Evolutionary conservation across 805 yeast genomes (phyloP).

Genomic region (Monosporozyma yasuniensis): DNA sequence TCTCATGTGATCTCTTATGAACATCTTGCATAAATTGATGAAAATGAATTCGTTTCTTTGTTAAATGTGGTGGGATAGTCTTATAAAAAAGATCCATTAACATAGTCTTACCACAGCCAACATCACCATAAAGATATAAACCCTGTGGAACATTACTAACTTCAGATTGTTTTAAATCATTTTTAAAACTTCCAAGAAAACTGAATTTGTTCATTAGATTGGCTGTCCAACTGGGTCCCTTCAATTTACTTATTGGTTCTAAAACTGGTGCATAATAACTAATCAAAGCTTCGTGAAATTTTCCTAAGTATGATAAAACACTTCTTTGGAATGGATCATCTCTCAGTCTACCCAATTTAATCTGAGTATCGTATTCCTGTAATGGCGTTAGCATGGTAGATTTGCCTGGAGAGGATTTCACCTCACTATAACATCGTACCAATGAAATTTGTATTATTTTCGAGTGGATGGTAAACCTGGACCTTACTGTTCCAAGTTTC

Average conservation of each 20-base stretch:
- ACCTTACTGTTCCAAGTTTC: background rate
- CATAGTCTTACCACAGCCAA: conserved; percentile 98
- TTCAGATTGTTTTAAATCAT: background rate
- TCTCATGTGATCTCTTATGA: conserved; percentile 77
- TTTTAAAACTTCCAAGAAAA: background rate
- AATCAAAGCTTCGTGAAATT: conserved; percentile 45
- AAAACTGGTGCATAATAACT: conserved; percentile 53
- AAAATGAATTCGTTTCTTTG: conserved; percentile 80
- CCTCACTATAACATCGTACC: background rate
- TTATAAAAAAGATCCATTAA: conserved; percentile 89
- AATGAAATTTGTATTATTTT: background rate
- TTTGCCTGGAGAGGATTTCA: background rate
- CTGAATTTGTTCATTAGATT: background rate
- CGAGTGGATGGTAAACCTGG: background rate
- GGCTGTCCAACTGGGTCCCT: conserved; percentile 10
- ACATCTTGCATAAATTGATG: conserved; percentile 95
- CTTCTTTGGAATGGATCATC: conserved; percentile 78
- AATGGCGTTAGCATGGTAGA: conserved; percentile 33
- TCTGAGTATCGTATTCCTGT: conserved; percentile 42
- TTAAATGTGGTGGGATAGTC: conserved; percentile 68
- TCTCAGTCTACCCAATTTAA: conserved; percentile 41
- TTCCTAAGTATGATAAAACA: conserved; percentile 53
- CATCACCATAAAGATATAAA: conserved; percentile 90
- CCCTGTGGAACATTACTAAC: conserved; percentile 50
- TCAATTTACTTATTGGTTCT: conserved; percentile 31